phyloP scores from a whole-genome alignment of 768 basidiomycete genomes.

The Cystofilobasidium ferigula region DNA sequence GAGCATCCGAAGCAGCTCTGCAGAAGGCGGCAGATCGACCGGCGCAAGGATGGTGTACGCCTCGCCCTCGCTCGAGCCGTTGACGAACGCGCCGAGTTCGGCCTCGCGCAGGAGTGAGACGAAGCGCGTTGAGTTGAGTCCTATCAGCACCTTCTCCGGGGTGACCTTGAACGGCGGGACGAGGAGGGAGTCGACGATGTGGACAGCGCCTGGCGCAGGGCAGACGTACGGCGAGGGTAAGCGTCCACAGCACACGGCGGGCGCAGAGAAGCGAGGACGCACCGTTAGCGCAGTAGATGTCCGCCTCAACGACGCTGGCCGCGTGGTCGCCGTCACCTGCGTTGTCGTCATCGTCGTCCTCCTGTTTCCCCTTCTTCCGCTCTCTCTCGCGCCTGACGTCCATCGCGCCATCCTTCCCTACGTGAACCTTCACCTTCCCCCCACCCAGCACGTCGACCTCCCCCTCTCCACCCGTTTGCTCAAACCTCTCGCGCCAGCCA shows the following conservation, averaged over 20 bases:
- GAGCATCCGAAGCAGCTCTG: too few relatives aligned
- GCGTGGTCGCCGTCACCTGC: background rate
- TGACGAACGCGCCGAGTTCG: slow-evolving; percentile 47
- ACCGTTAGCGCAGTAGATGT: slow-evolving; percentile 54
- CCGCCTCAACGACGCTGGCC: slow-evolving; percentile 9
- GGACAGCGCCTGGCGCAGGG: slow-evolving; percentile 56
- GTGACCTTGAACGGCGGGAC: slow-evolving; percentile 68
- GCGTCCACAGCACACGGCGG: too few relatives aligned
- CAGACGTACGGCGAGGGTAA: background rate
- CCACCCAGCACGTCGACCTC: slow-evolving; percentile 11
- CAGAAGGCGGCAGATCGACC: slow-evolving; percentile 55
- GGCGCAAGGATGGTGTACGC: slow-evolving; percentile 86
- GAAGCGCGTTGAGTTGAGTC: slow-evolving; percentile 81
- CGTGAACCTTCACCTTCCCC: background rate
- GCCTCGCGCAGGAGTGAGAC: slow-evolving; percentile 79
- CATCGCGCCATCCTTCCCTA: slow-evolving; percentile 39
- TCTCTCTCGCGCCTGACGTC: background rate
- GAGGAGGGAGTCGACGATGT: slow-evolving; percentile 73
- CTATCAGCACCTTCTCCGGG: slow-evolving; percentile 77
- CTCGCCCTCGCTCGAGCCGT: slow-evolving; percentile 32
- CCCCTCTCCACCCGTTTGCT: slow-evolving; percentile 21
- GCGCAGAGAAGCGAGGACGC: background rate
- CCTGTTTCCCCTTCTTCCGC: too few relatives aligned
- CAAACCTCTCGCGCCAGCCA: slow-evolving; percentile 43
- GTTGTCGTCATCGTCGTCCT: too few relatives aligned